Evolutionary conservation across 768 basidiomycete genomes (phyloP).

Genomic region (Xerocomellus chrysenteron): DNA sequence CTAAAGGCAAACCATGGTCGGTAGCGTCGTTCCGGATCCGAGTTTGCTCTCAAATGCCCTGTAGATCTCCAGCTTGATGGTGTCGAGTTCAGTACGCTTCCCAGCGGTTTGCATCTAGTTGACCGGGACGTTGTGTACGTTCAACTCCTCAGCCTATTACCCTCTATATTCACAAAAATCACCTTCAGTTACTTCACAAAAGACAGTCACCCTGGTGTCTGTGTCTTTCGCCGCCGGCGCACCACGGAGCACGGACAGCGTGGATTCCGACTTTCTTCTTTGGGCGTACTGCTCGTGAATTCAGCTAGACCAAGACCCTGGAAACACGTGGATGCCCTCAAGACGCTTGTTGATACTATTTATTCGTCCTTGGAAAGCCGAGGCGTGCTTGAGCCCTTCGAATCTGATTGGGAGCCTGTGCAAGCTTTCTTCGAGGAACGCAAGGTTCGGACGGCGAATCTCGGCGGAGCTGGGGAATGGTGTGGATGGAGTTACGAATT

Average conservation of each 20-base stretch:
- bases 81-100: slow-evolving; percentile 79
- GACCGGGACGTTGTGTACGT: slow-evolving; percentile 79
- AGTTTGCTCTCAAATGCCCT: background rate
- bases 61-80: slow-evolving; percentile 65
- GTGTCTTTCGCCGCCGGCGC: slow-evolving; percentile 67
- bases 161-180: slow-evolving; percentile 9
- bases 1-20: slow-evolving; percentile 67
- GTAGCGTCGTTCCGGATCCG: slow-evolving; percentile 9
- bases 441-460: slow-evolving; percentile 47
- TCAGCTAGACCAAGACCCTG: slow-evolving; percentile 72
- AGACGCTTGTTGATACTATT: slow-evolving; percentile 53
- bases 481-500: slow-evolving; percentile 68
- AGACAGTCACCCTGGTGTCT: slow-evolving; percentile 66
- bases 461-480: slow-evolving; percentile 62
- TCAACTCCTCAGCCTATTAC: background rate
- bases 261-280: slow-evolving; percentile 75
- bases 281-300: slow-evolving; percentile 70
- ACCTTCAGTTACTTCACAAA: slow-evolving; percentile 67
- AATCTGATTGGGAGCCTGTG: slow-evolving; percentile 63
- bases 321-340: slow-evolving; percentile 65
- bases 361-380: slow-evolving; percentile 50
- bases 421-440: slow-evolving; percentile 65
- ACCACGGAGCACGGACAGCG: slow-evolving; percentile 73
- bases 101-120: slow-evolving; percentile 78
- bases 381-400: slow-evolving; percentile 48